These are phyloP conservation scores for Xylaria bambusicola DNA, from an alignment of 495 filamentous ascomycete genomes.

Conservation along the genomic window DNA sequence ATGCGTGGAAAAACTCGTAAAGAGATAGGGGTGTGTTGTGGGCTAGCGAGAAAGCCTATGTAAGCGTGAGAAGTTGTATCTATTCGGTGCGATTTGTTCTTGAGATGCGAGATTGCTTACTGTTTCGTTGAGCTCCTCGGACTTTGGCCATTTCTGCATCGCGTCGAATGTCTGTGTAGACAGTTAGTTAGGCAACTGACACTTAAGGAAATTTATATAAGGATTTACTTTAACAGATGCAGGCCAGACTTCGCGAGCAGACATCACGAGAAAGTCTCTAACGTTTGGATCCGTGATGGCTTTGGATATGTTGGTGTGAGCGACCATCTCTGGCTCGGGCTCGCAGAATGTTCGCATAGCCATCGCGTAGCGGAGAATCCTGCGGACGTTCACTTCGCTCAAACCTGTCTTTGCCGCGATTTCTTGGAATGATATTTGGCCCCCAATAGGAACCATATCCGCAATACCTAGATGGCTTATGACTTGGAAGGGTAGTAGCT, in stretches of 20 bases:
- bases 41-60: slow-evolving; percentile 33
- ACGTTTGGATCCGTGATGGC: slow-evolving; percentile 16
- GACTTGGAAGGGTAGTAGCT: too few relatives aligned
- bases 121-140: background rate
- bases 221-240: slow-evolving; percentile 16
- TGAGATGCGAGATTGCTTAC: background rate
- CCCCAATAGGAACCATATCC: slow-evolving; percentile 25
- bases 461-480: too few relatives aligned
- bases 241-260: slow-evolving; percentile 15
- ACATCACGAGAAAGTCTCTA: slow-evolving; percentile 7
- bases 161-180: background rate
- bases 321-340: slow-evolving; percentile 33
- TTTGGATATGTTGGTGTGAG: slow-evolving; percentile 31
- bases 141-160: background rate
- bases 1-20: slow-evolving; percentile 22
- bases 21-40: slow-evolving; percentile 31
- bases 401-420: slow-evolving; percentile 26
- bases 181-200: too few relatives aligned
- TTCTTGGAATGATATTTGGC: slow-evolving; percentile 29
- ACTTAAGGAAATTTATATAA: background rate
- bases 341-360: slow-evolving; percentile 50
- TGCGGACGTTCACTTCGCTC: slow-evolving; percentile 27
- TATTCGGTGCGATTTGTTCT: too few relatives aligned
- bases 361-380: slow-evolving; percentile 52
- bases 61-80: too few relatives aligned